phyloP scores from a whole-genome alignment of 1,284 basidiomycete species.

The Leccinum insigne region DNA sequence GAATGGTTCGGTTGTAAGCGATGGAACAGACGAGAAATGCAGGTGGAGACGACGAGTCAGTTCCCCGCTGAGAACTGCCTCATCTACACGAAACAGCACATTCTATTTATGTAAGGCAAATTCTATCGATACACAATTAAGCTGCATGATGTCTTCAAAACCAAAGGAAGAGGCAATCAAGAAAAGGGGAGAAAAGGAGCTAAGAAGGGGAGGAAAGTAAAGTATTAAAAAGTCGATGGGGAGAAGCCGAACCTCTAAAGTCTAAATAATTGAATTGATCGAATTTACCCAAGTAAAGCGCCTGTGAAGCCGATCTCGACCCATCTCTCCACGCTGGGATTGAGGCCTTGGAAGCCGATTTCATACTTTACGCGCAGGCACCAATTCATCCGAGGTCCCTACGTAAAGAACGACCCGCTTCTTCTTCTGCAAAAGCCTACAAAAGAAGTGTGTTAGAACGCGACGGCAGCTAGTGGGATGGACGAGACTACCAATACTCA shows the following conservation, averaged over 20 bases:
- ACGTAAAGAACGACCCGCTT: slow-evolving; percentile 51
- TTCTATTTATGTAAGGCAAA: background rate
- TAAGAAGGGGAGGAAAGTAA: background rate
- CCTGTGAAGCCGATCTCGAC: slow-evolving; percentile 21
- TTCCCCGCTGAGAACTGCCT: background rate
- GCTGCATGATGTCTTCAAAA: slow-evolving; percentile 10
- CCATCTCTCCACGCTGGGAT: slow-evolving; percentile 23
- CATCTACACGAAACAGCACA: no score
- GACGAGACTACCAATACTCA: slow-evolving; percentile 22
- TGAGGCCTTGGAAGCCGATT: slow-evolving; percentile 26
- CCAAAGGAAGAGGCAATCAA: background rate
- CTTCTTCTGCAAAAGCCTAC: slow-evolving; percentile 36
- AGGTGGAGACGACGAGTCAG: background rate
- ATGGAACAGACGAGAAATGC: background rate
- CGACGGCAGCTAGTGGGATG: background rate
- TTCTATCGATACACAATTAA: slow-evolving; percentile 2
- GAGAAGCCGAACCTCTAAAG: background rate
- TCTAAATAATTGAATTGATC: background rate
- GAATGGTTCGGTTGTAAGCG: background rate
- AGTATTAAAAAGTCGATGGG: background rate
- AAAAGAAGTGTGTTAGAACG: background rate
- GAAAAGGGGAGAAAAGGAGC: background rate
- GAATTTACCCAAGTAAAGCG: slow-evolving; percentile 17
- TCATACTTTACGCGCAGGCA: slow-evolving; percentile 24
- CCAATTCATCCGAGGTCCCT: slow-evolving; percentile 30